Base-by-base conservation (phyloP, 306 rosid genomes). In the Prunus padus region DNA sequence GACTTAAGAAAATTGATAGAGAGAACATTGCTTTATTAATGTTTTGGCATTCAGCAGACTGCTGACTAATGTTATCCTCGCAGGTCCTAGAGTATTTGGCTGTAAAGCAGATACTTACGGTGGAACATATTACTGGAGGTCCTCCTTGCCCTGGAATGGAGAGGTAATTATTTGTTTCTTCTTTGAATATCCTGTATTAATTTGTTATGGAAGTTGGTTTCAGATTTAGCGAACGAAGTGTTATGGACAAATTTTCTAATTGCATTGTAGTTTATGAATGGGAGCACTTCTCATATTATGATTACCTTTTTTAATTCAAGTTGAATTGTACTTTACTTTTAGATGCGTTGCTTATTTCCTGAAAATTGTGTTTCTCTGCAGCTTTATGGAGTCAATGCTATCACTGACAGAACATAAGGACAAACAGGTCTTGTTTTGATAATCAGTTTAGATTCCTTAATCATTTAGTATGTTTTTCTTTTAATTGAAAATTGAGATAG, bases 131-230 rank as follows among this genome's bases (percentile, higher is more conserved):
- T 69, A 80, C 82, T 73, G 85, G 89, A 11, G 97, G 92, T 69
- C 96, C 99, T 75, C 99, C 98, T 56, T 88, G 92, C 72, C 88
- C 64, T 20, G 97, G 97, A 88, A 92, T 96, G 99, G 99, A 96
- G 89, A 96, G 99, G 99, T 96, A 66, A 59, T 45, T 13, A 22
- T 31, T 54, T 56, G 44, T 62, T 80, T 45, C 45, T 4, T 30
- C 22, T 5, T 30, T 57, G n/a, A 70, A 46, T 55, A 8, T 45
- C 23, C 19, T 42, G 26, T 12, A 15, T 54, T 60, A 40, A 11
- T 44, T 42, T 15, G 23, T 5, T 46, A 11, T 28, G 67, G 67
- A 62, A 33, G 68, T 33, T 33, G 47, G 25, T 33, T 64, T 33
- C 12, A 15, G 47, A 64, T 64, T 64, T 10, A 33, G 30, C 18